These are phyloP conservation scores for Clarireedia hainanense DNA, from an alignment of 2,329 filamentous ascomycete species.

Conservation along the genomic window DNA sequence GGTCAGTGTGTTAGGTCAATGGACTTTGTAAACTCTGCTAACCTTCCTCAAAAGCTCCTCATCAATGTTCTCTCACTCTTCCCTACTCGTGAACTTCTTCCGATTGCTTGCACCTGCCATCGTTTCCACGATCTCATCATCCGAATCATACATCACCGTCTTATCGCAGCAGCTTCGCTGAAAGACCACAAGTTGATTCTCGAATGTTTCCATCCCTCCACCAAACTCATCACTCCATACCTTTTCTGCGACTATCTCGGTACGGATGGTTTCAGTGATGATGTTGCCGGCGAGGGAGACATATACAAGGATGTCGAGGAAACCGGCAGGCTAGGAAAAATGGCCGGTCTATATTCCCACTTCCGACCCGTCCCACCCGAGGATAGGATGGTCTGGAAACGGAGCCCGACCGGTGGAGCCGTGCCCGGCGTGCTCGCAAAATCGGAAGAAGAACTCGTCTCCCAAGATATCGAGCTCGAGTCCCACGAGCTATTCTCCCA, in stretches of 20 bases:
- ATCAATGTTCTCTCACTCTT: conserved; percentile 42
- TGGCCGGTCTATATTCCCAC: conserved; percentile 57
- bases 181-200: conserved; percentile 60
- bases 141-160: conserved; percentile 55
- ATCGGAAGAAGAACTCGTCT: conserved; percentile 38
- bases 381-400: conserved; percentile 31
- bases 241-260: conserved; percentile 61
- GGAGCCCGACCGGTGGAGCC: conserved; percentile 31
- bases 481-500: conserved; percentile 67
- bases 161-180: conserved; percentile 50
- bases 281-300: conserved; percentile 31
- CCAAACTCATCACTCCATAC: conserved; percentile 59
- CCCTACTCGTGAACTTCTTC: conserved; percentile 44
- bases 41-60: conserved; percentile 36
- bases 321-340: conserved; percentile 34
- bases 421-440: conserved; percentile 18
- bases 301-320: conserved; percentile 14
- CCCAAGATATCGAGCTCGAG: conserved; percentile 57
- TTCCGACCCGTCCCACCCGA: conserved; percentile 58
- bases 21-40: neutral
- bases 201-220: conserved; percentile 69
- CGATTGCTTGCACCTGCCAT: conserved; percentile 49
- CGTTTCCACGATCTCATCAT: conserved; percentile 56
- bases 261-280: conserved; percentile 46
- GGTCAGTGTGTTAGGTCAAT: conserved; percentile 10